Evolutionary conservation across 2,329 filamentous ascomycete genomes (phyloP), one percentile per base, ranked within the genome.

Genomic region (Pseudopithomyces chartarum): DNA sequence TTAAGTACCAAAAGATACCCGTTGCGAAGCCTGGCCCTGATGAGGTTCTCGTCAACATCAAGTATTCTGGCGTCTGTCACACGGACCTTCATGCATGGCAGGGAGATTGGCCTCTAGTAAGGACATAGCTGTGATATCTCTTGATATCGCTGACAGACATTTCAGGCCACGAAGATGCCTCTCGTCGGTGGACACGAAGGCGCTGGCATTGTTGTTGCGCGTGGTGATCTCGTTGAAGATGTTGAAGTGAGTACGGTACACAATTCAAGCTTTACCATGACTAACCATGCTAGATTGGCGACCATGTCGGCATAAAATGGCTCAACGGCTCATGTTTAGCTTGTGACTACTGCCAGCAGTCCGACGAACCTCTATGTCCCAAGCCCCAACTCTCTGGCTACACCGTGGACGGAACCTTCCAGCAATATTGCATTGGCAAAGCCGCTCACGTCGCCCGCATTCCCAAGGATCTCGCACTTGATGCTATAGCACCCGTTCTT

Each of bases 391-490:
- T 97, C 39, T 96, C 92, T 0, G 94, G 94, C 55, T 97, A 96
- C 84, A 96, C 91, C 4, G 92, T 97, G 73, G 91, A 97, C 74
- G 93, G 93, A 32, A 88, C 88, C 40, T 97, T 97, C 85, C 93
- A 97, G 82, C 88, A 97, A 81, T 97, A 96, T 81, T 87, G 85
- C 75, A 86, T 97, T 65, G 92, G 88, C 65, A 96, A 96, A 78
- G 92, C 92, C 15, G 86, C 89, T 17, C 91, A 96, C 76, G 87
- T 95, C 15, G 91, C 92, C 26, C 87, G 89, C 65, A 89, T 97
- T 62, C 90, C 90, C 63, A 89, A 93, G 77, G 86, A 89, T 15
- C 85, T 89, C 60, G 81, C 86, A 57, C 87, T 97, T 43, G 92
- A 93, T 71, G 87, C 86, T 50, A 83, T 96, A 56, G 85, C 91